Base-by-base conservation (phyloP, 2,329 filamentous ascomycete genomes). In the Colletotrichum scovillei region DNA sequence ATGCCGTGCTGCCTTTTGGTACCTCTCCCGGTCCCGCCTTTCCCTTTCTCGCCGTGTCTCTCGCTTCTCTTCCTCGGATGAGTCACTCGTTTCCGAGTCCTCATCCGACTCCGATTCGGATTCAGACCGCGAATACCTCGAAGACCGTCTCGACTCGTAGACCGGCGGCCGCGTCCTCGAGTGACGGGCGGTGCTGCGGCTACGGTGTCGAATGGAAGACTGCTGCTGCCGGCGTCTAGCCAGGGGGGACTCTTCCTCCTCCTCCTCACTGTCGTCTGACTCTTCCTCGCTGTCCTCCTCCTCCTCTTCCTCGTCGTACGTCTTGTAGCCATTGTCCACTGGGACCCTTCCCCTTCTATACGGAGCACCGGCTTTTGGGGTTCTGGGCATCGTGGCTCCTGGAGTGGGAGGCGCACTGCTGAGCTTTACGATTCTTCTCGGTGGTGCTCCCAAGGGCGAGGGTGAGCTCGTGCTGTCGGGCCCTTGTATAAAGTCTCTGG, bases 101-200 rank as follows among this genome's bases (percentile, higher is more conserved):
- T 79, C 79, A 24, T 84, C 84, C 6, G 83, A 83, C 30, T 82
- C 84, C 63, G 78, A 81, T 8, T 81, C 77, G 3, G 83, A 65
- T 38, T 38, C n/a, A n/a, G 63, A 58, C 19, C 35, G 57, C 22
- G 57, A 84, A 62, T 78, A 82, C 57, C 78, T 79, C 65, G 78
- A 83, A 30, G 80, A 83, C 52, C 78, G 77, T 66, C 78, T 79
- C 53, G 84, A 83, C 26, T 78, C 77, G 7, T 71, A 38, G 24
- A 53, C 11, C 42, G 35, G 67, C 42, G 49, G 67, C n/a, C 56
- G 71, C 22, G 81, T 82, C 28, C 82, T 83, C 4, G 84, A 85
- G 49, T 81, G 82, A 73, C 82, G 81, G 32, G 80, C 80, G 32
- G 83, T 84, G 32, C 78, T 80, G 53, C 82, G 82, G 72, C 81